Base-by-base conservation (phyloP, 139 green algal genomes). In the Picochlorum sp. region DNA sequence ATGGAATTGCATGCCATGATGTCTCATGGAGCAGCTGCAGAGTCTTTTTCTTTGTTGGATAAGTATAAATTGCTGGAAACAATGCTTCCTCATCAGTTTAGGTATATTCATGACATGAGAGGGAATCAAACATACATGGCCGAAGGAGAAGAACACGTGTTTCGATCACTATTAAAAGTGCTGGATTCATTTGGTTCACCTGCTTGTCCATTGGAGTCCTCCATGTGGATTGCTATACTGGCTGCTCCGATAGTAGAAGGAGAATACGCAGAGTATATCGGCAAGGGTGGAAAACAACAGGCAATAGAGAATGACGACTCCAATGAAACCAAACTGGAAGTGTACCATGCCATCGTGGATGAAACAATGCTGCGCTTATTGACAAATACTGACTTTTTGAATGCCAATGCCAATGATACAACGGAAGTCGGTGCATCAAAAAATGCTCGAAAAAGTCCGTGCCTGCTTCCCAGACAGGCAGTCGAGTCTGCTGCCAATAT, bases 1-100 rank as follows among this genome's bases (percentile, higher is more conserved):
- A 72, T 78, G 63, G 74, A 82, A 59, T 13, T 71, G 33, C 40
- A 26, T n/a, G 51, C 25, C 1, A 32, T 82, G 63, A 41, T 82
- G 24, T 45, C 24, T 16, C 50, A 77, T 50, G 74, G 74, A 30
- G 30, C 58, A 16, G 59, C 67, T 5, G 30, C 35, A 8, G 12
- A 14, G n/a, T 60, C 55, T 4, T 36, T 73, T 18, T 50, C 22
- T 5, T 63, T 82, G 50, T 61, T 82, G 33, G 80, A 67, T 63
- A 58, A 45, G 7, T 52, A 65, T 18, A 37, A 37, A 7, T 13
- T 77, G 59, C 37, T 82, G 50, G 57, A 80, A 43, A 30, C 64
- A 24, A 28, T 82, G 41, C 35, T 80, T 43, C 74, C 71, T 1
- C 41, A 55, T 8, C 59, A 64, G n/a, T n/a, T n/a, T n/a, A n/a